Conservation (phyloP, 768 basidiomycete species). For the Mycena rebaudengoi region DNA sequence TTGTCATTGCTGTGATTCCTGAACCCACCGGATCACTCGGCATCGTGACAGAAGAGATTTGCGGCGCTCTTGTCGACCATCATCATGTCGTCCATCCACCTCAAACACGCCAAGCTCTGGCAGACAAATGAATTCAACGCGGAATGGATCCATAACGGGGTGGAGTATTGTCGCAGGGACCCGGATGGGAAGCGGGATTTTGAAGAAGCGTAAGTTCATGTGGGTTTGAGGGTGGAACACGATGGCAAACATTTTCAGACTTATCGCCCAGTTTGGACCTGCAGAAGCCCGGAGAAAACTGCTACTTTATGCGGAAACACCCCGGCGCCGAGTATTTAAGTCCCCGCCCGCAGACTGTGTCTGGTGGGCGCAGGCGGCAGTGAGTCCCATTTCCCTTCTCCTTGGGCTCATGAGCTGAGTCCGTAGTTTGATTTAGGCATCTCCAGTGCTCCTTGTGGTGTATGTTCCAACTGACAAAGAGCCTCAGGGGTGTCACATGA, state of each 20-base stretch:
- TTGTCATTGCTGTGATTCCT: no score
- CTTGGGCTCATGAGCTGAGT: neutral
- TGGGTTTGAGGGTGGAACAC: neutral
- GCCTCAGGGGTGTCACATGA: neutral
- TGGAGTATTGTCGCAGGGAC: slow-evolving; percentile 1
- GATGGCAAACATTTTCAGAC: neutral
- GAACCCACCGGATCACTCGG: no score
- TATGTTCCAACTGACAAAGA: neutral
- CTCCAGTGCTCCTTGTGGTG: neutral
- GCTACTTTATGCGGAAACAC: neutral
- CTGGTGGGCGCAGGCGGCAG: slow-evolving; percentile 8
- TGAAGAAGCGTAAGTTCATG: neutral
- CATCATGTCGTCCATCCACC: slow-evolving; percentile 3
- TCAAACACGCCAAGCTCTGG: neutral
- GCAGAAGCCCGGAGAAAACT: neutral
- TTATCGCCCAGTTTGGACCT: neutral
- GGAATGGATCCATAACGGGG: neutral
- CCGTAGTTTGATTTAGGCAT: slow-evolving; percentile 3
- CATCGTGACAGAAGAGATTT: no score
- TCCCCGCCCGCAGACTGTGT: neutral
- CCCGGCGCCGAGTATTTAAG: neutral
- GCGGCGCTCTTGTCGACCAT: no score
- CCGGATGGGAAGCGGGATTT: neutral
- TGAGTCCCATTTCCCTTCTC: neutral
- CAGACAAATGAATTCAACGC: slow-evolving; percentile 2